Conservation (phyloP, 768 basidiomycete genomes). For the Agaricus blazei region DNA sequence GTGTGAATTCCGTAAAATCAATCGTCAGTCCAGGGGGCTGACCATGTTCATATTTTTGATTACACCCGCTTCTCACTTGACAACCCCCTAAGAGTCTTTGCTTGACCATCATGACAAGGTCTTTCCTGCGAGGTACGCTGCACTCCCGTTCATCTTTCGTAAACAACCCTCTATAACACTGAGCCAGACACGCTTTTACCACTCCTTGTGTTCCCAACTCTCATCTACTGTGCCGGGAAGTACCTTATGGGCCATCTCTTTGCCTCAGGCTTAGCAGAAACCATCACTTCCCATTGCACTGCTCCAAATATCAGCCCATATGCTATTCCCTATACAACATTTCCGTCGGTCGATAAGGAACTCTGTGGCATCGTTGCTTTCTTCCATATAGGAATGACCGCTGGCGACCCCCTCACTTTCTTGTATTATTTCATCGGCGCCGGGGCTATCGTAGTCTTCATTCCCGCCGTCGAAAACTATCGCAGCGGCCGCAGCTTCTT, state of each 20-base stretch:
- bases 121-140: constrained; percentile 9
- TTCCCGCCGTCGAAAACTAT: constrained; percentile 40
- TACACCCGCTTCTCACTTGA: too few species aligned
- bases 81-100: neutral
- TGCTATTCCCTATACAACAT: constrained; percentile 35
- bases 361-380: constrained; percentile 43
- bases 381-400: constrained; percentile 39
- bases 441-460: constrained; percentile 29
- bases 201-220: constrained; percentile 31
- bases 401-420: constrained; percentile 21
- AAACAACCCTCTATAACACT: neutral
- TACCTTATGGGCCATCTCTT: constrained; percentile 30
- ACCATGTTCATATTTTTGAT: too few species aligned
- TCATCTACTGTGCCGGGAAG: constrained; percentile 29
- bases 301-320: constrained; percentile 21
- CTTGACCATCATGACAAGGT: constrained; percentile 6
- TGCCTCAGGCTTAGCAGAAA: constrained; percentile 21
- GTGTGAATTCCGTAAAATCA: too few species aligned
- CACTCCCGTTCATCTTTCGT: neutral
- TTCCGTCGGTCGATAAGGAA: constrained; percentile 25
- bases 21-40: too few species aligned
- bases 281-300: constrained; percentile 29
- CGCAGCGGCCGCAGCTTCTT: constrained; percentile 28
- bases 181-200: constrained; percentile 23
- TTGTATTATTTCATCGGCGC: constrained; percentile 33